Base-by-base conservation (phyloP, 2,329 filamentous ascomycete species). In the Botryotinia calthae region DNA sequence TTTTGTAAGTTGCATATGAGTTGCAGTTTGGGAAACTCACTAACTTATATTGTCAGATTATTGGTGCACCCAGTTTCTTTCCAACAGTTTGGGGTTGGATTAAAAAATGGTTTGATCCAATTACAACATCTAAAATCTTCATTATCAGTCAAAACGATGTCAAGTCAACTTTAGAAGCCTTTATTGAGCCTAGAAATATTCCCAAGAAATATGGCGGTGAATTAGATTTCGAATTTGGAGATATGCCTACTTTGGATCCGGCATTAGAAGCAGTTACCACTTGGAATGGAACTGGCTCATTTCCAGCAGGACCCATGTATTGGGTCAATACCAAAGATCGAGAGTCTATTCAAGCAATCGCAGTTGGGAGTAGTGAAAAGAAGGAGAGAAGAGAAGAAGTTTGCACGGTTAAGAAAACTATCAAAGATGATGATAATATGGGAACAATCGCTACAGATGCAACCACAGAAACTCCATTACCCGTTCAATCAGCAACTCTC, bases 61-160 rank as follows among this genome's bases (percentile, higher is more conserved):
- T 98, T 76, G 95, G 95, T 74, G 95, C 95, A 0, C 95, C 95
- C 12, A 84, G 88, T 63, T 97, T 97, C 87, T 97, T 97, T 85
- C 92, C 92, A 67, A 97, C 94, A 4, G 93, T 97, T 74, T 95
- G 95, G 95, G 90, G 93, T 76, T 97, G 94, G 94, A 88, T 97
- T 83, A 97, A 97, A 86, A 91, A 92, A 79, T 97, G 95, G 94
- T 97, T 97, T 80, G 92, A 95, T 83, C 95, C 95, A 10, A 94
- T 94, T 75, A 98, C 95, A 48, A 93, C 94, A 4, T 96, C 93
- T 79, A 98, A 98, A 85, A 98, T 98, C 81, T 97, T 97, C 82
- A 96, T 98, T 78, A 88, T 98, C 71, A 86, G 87, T 65, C 85
- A 89, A 14, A 81, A 88, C 72, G 93, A 97, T 82, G 91, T 97